phyloP scores from a whole-genome alignment of 2,329 filamentous ascomycete genomes.

The Colletotrichum liaoningense region DNA sequence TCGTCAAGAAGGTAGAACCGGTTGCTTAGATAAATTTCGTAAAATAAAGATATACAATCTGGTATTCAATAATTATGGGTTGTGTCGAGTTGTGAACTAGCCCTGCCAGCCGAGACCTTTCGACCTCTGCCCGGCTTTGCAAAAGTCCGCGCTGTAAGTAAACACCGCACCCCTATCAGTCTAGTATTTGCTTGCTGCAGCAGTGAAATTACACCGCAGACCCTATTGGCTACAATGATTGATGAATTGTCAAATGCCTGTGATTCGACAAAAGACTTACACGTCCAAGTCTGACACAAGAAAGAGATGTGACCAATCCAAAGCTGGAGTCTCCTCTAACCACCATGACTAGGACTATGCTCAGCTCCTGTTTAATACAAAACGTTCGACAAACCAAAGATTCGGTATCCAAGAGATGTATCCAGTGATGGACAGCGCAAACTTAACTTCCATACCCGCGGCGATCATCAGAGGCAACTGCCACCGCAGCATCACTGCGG shows the following conservation, averaged over 20 bases:
- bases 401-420: too few species aligned
- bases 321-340: too few species aligned
- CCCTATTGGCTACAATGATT: background rate
- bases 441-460: too few species aligned
- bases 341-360: too few species aligned
- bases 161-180: background rate
- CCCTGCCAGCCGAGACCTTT: background rate
- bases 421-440: too few species aligned
- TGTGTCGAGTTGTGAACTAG: background rate
- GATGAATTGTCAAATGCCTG: background rate
- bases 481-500: too few species aligned
- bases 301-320: too few species aligned
- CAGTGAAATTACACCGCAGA: background rate
- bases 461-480: too few species aligned
- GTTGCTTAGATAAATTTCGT: background rate
- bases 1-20: conserved; percentile 39
- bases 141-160: background rate
- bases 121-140: background rate
- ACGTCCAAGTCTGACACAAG: too few species aligned
- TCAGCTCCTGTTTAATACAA: too few species aligned
- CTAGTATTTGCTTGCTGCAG: background rate
- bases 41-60: background rate
- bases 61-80: too few species aligned
- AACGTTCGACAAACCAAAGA: too few species aligned
- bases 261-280: background rate